phyloP scores from a whole-genome alignment of 768 basidiomycete species.

The Boletus tomentosulus region DNA sequence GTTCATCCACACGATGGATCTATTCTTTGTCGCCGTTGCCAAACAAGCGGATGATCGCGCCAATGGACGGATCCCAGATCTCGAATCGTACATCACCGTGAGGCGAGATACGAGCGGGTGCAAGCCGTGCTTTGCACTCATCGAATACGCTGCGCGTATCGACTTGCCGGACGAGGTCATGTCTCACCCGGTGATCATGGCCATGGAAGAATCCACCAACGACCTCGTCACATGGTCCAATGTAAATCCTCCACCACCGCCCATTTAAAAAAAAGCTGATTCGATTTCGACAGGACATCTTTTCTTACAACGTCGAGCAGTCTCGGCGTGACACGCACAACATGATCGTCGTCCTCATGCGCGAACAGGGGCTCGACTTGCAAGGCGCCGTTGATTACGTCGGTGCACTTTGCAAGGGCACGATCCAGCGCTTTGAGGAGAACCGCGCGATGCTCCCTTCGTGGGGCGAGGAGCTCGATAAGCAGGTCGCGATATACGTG shows the following conservation, averaged over 20 bases:
- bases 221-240: conserved; percentile 52
- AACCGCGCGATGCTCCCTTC: conserved; percentile 50
- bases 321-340: conserved; percentile 66
- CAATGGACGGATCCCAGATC: conserved; percentile 34
- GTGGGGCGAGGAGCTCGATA: conserved; percentile 59
- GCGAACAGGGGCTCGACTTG: conserved; percentile 50
- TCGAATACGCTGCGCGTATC: conserved; percentile 51
- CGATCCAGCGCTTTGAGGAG: conserved; percentile 49
- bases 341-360: conserved; percentile 69
- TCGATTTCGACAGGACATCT: conserved; percentile 50
- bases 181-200: conserved; percentile 44
- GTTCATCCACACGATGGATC: conserved; percentile 38
- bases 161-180: conserved; percentile 53
- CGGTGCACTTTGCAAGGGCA: conserved; percentile 54
- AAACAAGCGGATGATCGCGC: conserved; percentile 42
- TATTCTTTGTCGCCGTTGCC: conserved; percentile 41
- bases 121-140: conserved; percentile 47
- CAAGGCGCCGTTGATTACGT: conserved; percentile 64
- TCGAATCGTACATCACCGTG: conserved; percentile 51
- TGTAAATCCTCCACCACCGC: conserved; percentile 19
- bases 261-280: neutral
- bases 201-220: conserved; percentile 45
- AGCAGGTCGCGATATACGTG: conserved; percentile 54
- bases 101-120: conserved; percentile 53
- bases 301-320: conserved; percentile 75